Percentiles rank a stretch among this genome's conserved stretches.
Conservation (phyloP, 768 basidiomycete species). For the Kwoniella bestiolae region DNA sequence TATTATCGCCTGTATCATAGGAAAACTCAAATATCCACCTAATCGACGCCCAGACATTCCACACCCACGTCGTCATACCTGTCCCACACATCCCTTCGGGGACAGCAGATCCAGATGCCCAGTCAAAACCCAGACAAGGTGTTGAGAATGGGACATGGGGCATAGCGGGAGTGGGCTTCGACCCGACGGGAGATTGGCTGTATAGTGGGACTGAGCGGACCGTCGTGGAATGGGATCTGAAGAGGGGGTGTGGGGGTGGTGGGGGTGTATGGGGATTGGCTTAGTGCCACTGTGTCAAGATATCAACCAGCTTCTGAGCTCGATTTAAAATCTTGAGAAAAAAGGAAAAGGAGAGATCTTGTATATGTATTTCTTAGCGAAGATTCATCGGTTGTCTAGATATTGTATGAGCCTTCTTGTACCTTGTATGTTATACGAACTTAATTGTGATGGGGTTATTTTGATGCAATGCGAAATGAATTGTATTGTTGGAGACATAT, state of each 20-base stretch:
- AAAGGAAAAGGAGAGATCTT: too few species aligned
- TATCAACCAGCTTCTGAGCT: neutral
- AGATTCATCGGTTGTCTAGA: too few species aligned
- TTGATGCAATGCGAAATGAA: too few species aligned
- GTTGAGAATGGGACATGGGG: slow-evolving; percentile 49
- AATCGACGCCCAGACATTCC: slow-evolving; percentile 84
- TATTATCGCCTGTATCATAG: slow-evolving; percentile 57
- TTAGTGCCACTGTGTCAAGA: neutral
- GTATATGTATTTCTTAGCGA: too few species aligned
- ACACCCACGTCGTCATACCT: slow-evolving; percentile 57
- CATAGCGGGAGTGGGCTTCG: slow-evolving; percentile 74
- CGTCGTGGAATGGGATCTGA: slow-evolving; percentile 77
- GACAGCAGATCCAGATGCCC: slow-evolving; percentile 13
- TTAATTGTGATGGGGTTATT: too few species aligned
- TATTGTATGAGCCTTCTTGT: too few species aligned
- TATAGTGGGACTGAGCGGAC: slow-evolving; percentile 71
- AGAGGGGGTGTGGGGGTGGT: slow-evolving; percentile 45
- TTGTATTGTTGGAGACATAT: too few species aligned
- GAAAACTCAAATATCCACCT: slow-evolving; percentile 82
- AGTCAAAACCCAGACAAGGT: slow-evolving; percentile 26
- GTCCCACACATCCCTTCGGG: slow-evolving; percentile 40
- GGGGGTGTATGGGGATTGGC: slow-evolving; percentile 40
- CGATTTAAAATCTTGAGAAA: too few species aligned
- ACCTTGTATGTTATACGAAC: too few species aligned
- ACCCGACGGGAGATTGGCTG: slow-evolving; percentile 69